These are phyloP conservation scores for Steccherinum ochraceum DNA, from an alignment of 768 basidiomycete species.

Conservation along the genomic window DNA sequence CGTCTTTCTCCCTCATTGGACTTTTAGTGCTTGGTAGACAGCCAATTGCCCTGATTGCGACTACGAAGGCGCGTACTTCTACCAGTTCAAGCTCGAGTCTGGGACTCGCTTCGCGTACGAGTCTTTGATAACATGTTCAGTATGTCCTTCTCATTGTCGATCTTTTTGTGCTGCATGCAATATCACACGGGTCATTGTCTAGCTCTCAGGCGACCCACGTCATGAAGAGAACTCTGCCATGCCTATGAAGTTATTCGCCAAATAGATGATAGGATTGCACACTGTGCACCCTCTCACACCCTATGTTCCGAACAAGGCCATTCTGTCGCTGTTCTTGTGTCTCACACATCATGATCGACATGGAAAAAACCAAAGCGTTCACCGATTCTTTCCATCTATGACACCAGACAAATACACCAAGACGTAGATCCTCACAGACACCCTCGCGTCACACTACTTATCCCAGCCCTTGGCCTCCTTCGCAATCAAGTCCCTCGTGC, in stretches of 20 bases:
- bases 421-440: too few species aligned
- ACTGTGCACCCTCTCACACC: too few species aligned
- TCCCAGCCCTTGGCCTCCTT: conserved; percentile 1
- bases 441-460: too few species aligned
- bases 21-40: conserved; percentile 9
- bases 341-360: too few species aligned
- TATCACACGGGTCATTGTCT: conserved; percentile 40
- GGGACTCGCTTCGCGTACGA: conserved; percentile 87
- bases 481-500: neutral
- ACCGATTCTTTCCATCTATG: too few species aligned
- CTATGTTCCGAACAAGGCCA: too few species aligned
- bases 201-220: conserved; percentile 37
- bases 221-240: conserved; percentile 58
- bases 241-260: conserved; percentile 49
- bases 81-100: conserved; percentile 97
- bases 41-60: conserved; percentile 75
- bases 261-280: neutral
- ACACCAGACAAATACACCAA: too few species aligned
- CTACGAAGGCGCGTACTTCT: conserved; percentile 81
- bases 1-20: neutral
- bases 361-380: too few species aligned
- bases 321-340: too few species aligned
- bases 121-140: conserved; percentile 76
- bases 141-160: conserved; percentile 19
- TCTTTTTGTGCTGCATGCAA: conserved; percentile 10